Base-by-base conservation (phyloP, 192 early-diverging fungal genomes). In the Umbelopsis isabellina region DNA sequence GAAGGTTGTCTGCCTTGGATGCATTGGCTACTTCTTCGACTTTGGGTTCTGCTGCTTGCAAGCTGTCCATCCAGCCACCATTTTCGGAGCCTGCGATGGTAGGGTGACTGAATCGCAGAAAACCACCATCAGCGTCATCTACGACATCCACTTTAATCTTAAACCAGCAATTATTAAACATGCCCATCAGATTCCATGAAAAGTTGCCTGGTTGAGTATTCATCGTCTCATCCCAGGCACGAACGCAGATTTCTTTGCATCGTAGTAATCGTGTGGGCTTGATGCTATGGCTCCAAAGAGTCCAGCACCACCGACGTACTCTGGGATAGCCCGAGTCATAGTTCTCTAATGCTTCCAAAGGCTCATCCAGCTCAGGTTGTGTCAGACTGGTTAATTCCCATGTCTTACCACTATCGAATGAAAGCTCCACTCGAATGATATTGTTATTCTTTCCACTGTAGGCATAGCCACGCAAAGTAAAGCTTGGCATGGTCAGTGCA, bases 381-480 rank as follows among this genome's bases (percentile, higher is more conserved):
- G 10, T 27, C 30, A 94, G 69, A 41, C 85, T 69, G 2, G 92
- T 81, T 73, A 93, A 83, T 10, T 77, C 73, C 95, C 95, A 97
- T 1, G 91, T 91, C 47, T 84, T 76, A 6, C 95, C 95, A 66
- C 85, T 82, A 73, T 97, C 94, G 46, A 96, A 80, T 37, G 91
- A 88, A 48, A 95, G 73, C 73, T 96, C 93, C 8, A 93, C 91
- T 1, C 93, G 91, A 49, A 84, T 91, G 8, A 95, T 80, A 11
- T 88, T 85, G 13, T 84, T 75, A 49, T 93, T 91, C 68, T 90
- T 89, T 23, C 94, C 94, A 10, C 81, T 80, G 71, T 95, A 89
- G 8, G 94, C 93, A 71, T 96, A 96, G 3, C 94, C 94, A 12
- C 83, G 84, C 44, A 94, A 69, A 41, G 67, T 78, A 65, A 81